phyloP scores from a whole-genome alignment of 306 rosid species.

The Citrullus mucosospermus region DNA sequence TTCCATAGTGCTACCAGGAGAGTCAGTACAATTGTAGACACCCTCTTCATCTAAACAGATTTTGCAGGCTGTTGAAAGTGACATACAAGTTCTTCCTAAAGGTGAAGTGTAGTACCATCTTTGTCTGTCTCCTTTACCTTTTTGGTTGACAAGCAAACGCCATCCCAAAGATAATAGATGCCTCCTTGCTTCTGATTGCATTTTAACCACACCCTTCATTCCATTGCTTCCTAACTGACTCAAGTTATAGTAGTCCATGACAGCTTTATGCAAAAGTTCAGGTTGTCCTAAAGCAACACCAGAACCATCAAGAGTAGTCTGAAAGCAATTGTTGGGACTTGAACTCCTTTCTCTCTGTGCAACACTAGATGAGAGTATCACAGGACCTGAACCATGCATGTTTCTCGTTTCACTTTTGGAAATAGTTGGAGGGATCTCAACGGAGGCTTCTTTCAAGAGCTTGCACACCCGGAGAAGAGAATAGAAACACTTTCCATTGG shows the following conservation, averaged over 20 bases:
- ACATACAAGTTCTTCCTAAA: neutral
- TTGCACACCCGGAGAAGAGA: constrained; percentile 36
- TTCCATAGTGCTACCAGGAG: constrained; percentile 15
- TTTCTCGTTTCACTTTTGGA: constrained; percentile 14
- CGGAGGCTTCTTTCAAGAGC: constrained; percentile 12
- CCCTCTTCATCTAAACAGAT: constrained; percentile 18
- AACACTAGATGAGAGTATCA: constrained; percentile 2
- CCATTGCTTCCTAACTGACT: neutral
- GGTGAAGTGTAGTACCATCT: constrained; percentile 32
- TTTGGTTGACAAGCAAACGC: neutral
- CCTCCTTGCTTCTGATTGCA: constrained; percentile 25
- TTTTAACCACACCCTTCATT: neutral
- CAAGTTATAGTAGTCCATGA: constrained; percentile 23
- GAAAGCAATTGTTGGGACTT: constrained; percentile 11
- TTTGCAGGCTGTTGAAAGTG: constrained; percentile 37
- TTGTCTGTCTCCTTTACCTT: neutral
- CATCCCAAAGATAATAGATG: constrained; percentile 43
- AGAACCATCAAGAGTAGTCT: constrained; percentile 3
- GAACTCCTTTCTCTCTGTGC: constrained; percentile 15
- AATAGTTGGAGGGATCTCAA: constrained; percentile 7
- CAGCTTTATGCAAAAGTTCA: constrained; percentile 28
- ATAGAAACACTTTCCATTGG: constrained; percentile 20
- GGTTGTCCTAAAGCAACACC: constrained; percentile 8
- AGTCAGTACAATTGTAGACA: constrained; percentile 2
- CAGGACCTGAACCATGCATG: constrained; percentile 1